These are phyloP conservation scores for Ceratocystis albifundus DNA, from an alignment of 2,329 filamentous ascomycete species.

Conservation along the genomic window DNA sequence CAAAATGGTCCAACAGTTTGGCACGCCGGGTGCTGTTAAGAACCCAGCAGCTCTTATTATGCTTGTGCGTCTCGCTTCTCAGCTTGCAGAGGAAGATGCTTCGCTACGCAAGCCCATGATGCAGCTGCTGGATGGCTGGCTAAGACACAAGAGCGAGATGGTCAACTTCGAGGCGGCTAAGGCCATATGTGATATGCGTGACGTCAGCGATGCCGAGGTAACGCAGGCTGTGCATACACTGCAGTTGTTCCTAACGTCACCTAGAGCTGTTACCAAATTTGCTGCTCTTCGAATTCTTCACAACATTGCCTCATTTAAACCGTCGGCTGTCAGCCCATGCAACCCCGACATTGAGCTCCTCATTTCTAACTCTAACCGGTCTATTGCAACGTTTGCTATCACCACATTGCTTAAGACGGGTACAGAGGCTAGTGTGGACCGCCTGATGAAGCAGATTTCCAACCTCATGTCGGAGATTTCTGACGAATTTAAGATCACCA, in stretches of 20 bases:
- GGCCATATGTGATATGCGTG: constrained; percentile 88
- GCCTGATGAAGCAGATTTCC: constrained; percentile 96
- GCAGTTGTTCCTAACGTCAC: constrained; percentile 92
- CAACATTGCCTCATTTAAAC: constrained; percentile 93
- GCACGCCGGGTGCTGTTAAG: constrained; percentile 81
- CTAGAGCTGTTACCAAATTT: constrained; percentile 92
- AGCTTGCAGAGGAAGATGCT: constrained; percentile 85
- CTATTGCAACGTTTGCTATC: constrained; percentile 95
- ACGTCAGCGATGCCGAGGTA: constrained; percentile 85
- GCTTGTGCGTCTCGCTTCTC: constrained; percentile 82
- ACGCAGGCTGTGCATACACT: constrained; percentile 87
- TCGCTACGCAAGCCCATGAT: constrained; percentile 92
- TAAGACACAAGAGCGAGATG: constrained; percentile 98
- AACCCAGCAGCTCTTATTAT: constrained; percentile 86
- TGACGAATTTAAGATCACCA: constrained; percentile 99
- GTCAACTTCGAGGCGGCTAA: constrained; percentile 99
- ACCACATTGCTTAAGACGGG: constrained; percentile 96
- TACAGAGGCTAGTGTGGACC: constrained; percentile 92
- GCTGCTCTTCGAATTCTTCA: constrained; percentile 92
- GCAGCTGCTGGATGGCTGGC: constrained; percentile 87
- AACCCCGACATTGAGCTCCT: constrained; percentile 96
- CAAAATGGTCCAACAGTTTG: constrained; percentile 99
- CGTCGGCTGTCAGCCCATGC: constrained; percentile 78
- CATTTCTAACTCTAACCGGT: constrained; percentile 93
- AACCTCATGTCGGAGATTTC: constrained; percentile 98